These are phyloP conservation scores for Wickerhamomyces rabaulensis DNA, from an alignment of 805 yeast genomes.

Conservation along the genomic window DNA sequence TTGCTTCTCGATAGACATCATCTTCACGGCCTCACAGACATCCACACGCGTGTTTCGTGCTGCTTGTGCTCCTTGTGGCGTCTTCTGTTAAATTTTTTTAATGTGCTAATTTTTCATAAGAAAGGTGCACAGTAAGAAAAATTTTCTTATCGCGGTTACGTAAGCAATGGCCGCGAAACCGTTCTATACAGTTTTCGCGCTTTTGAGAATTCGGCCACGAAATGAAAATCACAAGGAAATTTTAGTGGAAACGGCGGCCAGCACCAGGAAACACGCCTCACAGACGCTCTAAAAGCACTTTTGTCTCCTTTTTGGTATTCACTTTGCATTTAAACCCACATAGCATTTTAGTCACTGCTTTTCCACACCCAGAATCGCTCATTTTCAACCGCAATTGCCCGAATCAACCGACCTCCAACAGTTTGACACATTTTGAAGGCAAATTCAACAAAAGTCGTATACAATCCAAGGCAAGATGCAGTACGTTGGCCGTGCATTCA, in stretches of 20 bases:
- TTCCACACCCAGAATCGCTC: not conserved
- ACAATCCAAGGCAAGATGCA: slow-evolving; percentile 51
- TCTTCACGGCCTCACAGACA: slow-evolving; percentile 4
- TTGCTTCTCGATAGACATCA: slow-evolving; percentile 25
- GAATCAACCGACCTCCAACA: not conserved
- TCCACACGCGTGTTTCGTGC: not conserved
- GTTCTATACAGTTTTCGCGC: not conserved
- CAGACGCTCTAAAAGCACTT: not conserved
- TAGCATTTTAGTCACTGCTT: too few species aligned
- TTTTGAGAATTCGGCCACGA: not conserved
- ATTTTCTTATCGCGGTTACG: not conserved
- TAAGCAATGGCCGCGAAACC: not conserved
- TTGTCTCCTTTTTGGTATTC: too few species aligned
- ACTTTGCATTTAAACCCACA: not conserved
- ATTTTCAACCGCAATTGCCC: not conserved
- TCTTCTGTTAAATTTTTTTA: not conserved
- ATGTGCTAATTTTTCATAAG: not conserved
- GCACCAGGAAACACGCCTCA: not conserved
- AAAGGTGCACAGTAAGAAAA: not conserved
- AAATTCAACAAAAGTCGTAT: not conserved
- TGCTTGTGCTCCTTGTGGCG: not conserved
- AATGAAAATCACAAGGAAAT: not conserved
- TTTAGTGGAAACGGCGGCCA: too few species aligned
- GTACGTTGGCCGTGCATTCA: slow-evolving; percentile 93
- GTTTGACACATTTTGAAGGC: not conserved